Conservation (phyloP, 2,329 filamentous ascomycete species). For the Venturia effusa region DNA sequence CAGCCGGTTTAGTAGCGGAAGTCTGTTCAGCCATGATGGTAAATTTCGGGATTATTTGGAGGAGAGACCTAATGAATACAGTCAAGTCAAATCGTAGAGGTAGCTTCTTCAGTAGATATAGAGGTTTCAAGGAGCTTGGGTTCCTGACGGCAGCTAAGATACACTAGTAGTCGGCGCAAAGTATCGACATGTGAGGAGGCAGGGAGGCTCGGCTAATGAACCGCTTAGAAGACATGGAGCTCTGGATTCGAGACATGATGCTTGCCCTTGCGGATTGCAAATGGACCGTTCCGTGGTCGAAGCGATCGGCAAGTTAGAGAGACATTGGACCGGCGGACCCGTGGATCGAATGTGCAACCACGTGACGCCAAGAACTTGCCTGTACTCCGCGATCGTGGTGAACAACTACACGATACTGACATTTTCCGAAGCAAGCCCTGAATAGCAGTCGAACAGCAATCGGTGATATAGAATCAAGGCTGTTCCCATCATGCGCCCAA, state of each 20-base stretch:
- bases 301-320: background rate
- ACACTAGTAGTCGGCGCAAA: background rate
- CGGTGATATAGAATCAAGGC: background rate
- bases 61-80: no score
- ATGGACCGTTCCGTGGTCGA: background rate
- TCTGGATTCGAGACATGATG: background rate
- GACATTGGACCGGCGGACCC: background rate
- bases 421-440: background rate
- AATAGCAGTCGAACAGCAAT: background rate
- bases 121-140: background rate
- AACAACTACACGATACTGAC: background rate
- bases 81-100: background rate
- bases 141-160: background rate
- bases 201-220: background rate
- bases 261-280: background rate
- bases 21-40: background rate
- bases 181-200: background rate
- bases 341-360: background rate
- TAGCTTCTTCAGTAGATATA: background rate
- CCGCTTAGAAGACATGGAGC: background rate
- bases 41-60: background rate
- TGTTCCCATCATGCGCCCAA: slow-evolving; percentile 19
- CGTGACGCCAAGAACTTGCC: background rate
- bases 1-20: slow-evolving; percentile 18
- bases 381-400: background rate